A percentile compares a stretch with the other conserved stretches of the same genome.
phyloP scores from a whole-genome alignment of 176 grass and related monocot species.

The Carex scoparia region DNA sequence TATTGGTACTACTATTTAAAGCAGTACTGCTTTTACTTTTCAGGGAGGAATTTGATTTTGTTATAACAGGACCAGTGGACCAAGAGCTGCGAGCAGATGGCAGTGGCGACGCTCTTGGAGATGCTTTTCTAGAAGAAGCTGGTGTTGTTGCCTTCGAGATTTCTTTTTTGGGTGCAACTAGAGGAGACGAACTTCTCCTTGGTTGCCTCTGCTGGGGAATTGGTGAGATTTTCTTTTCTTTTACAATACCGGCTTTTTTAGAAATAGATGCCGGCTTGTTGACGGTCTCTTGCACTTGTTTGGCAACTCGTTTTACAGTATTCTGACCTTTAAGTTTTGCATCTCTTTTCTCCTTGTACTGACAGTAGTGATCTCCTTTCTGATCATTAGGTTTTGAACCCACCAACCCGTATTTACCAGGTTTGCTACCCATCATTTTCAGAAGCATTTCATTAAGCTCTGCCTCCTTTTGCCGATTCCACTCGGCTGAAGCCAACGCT shows the following conservation, averaged over 20 bases:
- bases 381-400: slow-evolving; percentile 45
- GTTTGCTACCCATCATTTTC: slow-evolving; percentile 92
- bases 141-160: slow-evolving; percentile 50
- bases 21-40: slow-evolving; percentile 39
- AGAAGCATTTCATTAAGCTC: slow-evolving; percentile 96
- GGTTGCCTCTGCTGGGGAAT: slow-evolving; percentile 41
- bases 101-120: slow-evolving; percentile 61
- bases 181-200: slow-evolving; percentile 87
- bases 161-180: slow-evolving; percentile 65
- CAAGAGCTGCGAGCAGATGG: slow-evolving; percentile 62
- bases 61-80: slow-evolving; percentile 63
- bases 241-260: slow-evolving; percentile 35
- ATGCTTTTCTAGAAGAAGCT: slow-evolving; percentile 40
- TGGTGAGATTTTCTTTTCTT: slow-evolving; percentile 63
- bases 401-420: slow-evolving; percentile 54
- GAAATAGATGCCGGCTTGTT: slow-evolving; percentile 21
- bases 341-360: slow-evolving; percentile 69
- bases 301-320: slow-evolving; percentile 35
- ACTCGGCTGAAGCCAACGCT: slow-evolving; percentile 61
- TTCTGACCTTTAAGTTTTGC: slow-evolving; percentile 56
- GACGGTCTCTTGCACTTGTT: slow-evolving; percentile 2
- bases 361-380: slow-evolving; percentile 40
- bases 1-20: slow-evolving; percentile 24
- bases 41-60: slow-evolving; percentile 59
- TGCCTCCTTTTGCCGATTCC: slow-evolving; percentile 89